Percentiles rank a stretch among this genome's conserved stretches.
Conservation (phyloP, 768 basidiomycete genomes). For the Phlebiopsis gigantea region DNA sequence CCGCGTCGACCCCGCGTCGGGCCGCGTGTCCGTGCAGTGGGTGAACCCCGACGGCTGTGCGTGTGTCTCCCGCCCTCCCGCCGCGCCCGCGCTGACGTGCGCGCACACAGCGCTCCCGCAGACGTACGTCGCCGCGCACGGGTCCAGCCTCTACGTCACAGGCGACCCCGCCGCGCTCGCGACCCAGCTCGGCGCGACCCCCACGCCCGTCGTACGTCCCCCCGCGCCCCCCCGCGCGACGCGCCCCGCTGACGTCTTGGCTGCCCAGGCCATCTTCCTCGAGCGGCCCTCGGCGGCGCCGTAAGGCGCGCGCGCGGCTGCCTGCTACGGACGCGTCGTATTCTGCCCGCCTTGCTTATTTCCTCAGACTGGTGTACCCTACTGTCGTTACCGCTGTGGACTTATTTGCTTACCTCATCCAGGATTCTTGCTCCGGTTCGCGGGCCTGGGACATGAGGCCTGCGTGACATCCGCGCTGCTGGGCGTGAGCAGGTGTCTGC, state of each 20-base stretch:
- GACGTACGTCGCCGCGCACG: constrained; percentile 7
- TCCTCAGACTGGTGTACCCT: not conserved
- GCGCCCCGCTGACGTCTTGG: not conserved
- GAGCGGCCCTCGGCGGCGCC: not conserved
- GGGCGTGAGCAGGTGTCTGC: too few relatives aligned
- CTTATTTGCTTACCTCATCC: too few relatives aligned
- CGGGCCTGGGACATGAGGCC: too few relatives aligned
- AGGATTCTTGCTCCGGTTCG: too few relatives aligned
- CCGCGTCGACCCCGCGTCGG: constrained; percentile 10
- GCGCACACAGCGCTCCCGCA: not conserved
- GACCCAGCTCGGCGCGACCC: constrained; percentile 7
- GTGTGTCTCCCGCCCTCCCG: not conserved
- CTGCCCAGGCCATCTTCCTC: not conserved
- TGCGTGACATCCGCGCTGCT: too few relatives aligned
- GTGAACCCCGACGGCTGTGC: constrained; percentile 20
- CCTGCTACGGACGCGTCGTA: not conserved
- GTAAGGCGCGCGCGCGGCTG: not conserved
- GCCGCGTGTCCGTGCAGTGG: constrained; percentile 15
- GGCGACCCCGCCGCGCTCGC: constrained; percentile 11
- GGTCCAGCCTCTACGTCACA: constrained; percentile 13
- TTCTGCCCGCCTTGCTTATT: not conserved
- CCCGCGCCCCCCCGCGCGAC: not conserved
- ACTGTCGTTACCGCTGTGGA: too few relatives aligned
- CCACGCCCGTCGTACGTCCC: constrained; percentile 8
- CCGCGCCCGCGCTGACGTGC: not conserved